Conservation (phyloP, 2,329 filamentous ascomycete genomes). For the Aspergillus brasiliensis region DNA sequence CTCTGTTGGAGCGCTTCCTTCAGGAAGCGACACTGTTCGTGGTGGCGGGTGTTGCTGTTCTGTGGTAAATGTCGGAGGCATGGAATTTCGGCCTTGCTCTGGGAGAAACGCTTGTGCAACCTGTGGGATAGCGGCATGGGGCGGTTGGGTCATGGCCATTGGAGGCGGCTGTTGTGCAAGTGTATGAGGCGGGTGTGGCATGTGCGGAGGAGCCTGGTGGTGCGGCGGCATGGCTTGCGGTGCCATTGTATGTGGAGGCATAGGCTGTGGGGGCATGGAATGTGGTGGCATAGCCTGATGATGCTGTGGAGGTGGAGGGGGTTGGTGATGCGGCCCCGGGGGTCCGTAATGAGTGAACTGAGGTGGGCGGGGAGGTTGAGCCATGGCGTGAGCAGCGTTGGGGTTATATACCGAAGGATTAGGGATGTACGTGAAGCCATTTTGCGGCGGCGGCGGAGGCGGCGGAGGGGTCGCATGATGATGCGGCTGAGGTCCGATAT, state of each 20-base stretch:
- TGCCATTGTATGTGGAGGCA: constrained; percentile 40
- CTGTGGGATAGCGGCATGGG: constrained; percentile 49
- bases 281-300: constrained; percentile 30
- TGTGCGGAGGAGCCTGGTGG: constrained; percentile 44
- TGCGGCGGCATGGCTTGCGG: constrained; percentile 46
- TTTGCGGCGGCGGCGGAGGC: constrained; percentile 59
- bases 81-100: constrained; percentile 72
- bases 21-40: constrained; percentile 62
- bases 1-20: constrained; percentile 55
- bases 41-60: constrained; percentile 63
- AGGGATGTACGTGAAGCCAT: constrained; percentile 80
- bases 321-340: constrained; percentile 35
- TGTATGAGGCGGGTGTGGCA: constrained; percentile 45
- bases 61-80: constrained; percentile 68
- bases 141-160: constrained; percentile 38
- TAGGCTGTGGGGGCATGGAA: constrained; percentile 23
- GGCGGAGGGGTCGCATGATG: constrained; percentile 62
- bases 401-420: constrained; percentile 84
- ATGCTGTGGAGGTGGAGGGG: constrained; percentile 32
- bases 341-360: constrained; percentile 46
- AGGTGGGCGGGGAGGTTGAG: constrained; percentile 47
- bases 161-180: constrained; percentile 17
- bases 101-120: constrained; percentile 72
- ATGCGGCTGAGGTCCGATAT: constrained; percentile 67
- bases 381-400: constrained; percentile 52